Conservation (phyloP, 1,284 basidiomycete genomes). For the Sphagnurus paluster region DNA sequence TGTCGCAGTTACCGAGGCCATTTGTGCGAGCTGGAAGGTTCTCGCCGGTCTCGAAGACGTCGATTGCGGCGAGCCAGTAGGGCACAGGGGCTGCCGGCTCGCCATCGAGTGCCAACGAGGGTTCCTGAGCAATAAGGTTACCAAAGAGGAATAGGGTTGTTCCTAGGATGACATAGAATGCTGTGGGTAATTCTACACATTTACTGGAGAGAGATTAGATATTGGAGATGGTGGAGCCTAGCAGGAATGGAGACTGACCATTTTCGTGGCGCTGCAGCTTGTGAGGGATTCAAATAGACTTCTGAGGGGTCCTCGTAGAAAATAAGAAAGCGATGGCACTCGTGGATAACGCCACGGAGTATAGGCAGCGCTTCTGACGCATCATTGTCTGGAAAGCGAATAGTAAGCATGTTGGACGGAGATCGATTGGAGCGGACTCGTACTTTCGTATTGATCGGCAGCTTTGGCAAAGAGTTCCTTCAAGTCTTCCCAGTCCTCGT, state of each 20-base stretch:
- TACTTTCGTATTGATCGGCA: conserved; percentile 59
- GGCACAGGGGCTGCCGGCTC: conserved; percentile 51
- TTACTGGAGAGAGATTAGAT: conserved; percentile 25
- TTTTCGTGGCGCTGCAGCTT: conserved; percentile 2
- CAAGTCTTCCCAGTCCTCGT: conserved; percentile 64
- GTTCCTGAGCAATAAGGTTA: conserved; percentile 52
- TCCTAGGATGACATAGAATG: conserved; percentile 64
- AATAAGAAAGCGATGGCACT: conserved; percentile 59
- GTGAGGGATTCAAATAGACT: conserved; percentile 34
- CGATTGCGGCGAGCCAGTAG: conserved; percentile 65
- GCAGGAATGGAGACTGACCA: conserved; percentile 12
- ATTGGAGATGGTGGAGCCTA: background rate
- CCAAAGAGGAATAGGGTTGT: conserved; percentile 62
- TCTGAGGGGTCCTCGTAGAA: conserved; percentile 55
- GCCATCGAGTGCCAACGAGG: conserved; percentile 47
- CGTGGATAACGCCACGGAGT: conserved; percentile 62
- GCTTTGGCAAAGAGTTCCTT: conserved; percentile 61
- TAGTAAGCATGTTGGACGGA: conserved; percentile 8
- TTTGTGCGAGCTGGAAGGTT: conserved; percentile 49
- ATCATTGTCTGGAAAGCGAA: conserved; percentile 40
- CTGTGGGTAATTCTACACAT: conserved; percentile 52
- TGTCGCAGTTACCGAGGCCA: conserved; percentile 28
- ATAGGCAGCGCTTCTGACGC: conserved; percentile 49
- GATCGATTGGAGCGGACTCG: conserved; percentile 17
- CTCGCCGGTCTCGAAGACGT: conserved; percentile 67